Evolutionary conservation across 805 yeast genomes (phyloP), one percentile per base, ranked within the genome.

Genomic region (Jamesozyma gamospora): DNA sequence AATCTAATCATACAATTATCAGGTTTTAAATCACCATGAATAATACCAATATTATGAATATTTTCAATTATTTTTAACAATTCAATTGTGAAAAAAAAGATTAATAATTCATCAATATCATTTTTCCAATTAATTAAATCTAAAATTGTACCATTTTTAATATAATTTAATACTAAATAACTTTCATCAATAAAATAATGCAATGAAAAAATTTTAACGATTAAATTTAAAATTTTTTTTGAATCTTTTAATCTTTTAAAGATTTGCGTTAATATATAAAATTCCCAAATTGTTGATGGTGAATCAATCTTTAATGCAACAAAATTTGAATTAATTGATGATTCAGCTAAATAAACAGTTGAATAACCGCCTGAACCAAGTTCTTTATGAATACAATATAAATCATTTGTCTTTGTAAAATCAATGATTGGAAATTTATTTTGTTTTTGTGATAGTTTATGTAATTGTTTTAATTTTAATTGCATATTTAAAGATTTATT

Each of bases 341-440:
- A 64, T 54, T 82, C 88, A 1, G 82, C 78, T 17, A 85, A 62
- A 53, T 76, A 85, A 0, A 85, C 94, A 2, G 75, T 69, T 0
- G 88, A 94, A 62, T 67, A 79, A 0, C 88, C 92, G n/a, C 94
- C 94, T 50, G 71, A 72, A 0, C 95, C 95, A 11, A 87, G 60
- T 50, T 75, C 74, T 35, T 51, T 42, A 49, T 64, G 21, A 53
- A 61, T 41, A 61, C 70, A 50, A 53, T 58, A 58, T 9, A 58
- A 43, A 36, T 60, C 65, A 32, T 53, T 48, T 2, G 63, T 60
- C 30, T 54, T 56, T 39, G 63, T 54, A 35, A 60, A 46, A 50
- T 52, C 48, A 50, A 60, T 64, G 7, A 55, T 55, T 8, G 60
- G 64, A 8, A 37, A 42, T 43, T 64, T 65, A 33, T 65, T 67